Evolutionary conservation across 345 rosid species (phyloP).

Genomic region (Salix purpurea): DNA sequence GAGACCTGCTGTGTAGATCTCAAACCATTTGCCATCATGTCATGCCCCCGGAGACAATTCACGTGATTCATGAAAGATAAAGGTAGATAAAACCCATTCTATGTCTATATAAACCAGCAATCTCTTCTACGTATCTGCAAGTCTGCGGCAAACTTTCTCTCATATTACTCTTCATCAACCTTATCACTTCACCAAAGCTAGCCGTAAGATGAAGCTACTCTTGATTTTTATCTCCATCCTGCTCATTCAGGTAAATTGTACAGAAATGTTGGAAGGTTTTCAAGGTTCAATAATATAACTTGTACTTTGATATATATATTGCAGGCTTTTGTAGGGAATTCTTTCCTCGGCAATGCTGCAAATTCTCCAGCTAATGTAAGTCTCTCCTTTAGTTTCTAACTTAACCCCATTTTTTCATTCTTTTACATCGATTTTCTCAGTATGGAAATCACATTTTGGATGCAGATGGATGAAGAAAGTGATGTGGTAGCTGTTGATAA

Average conservation of each 20-base stretch:
- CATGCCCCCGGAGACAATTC: not conserved
- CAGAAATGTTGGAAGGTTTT: not conserved
- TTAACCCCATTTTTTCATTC: too few relatives aligned
- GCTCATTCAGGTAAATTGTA: slow-evolving; percentile 25
- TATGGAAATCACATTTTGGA: not conserved
- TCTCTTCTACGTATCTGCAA: not conserved
- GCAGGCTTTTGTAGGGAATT: slow-evolving; percentile 24
- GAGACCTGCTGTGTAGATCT: too few relatives aligned
- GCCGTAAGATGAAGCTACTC: slow-evolving; percentile 26
- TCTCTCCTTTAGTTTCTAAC: not conserved
- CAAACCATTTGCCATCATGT: accelerated
- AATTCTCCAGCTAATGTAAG: slow-evolving; percentile 21
- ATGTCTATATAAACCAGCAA: not conserved
- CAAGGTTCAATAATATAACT: not conserved
- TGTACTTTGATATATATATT: not conserved
- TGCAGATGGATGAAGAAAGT: slow-evolving; percentile 23
- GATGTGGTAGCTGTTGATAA: slow-evolving; percentile 11
- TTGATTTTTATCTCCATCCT: slow-evolving; percentile 19
- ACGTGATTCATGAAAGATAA: slow-evolving; percentile 15
- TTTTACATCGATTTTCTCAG: not conserved
- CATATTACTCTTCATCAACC: slow-evolving; percentile 4
- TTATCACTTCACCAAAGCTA: not conserved
- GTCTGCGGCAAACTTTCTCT: not conserved
- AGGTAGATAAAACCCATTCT: not conserved
- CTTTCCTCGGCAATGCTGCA: slow-evolving; percentile 3